phyloP scores from a whole-genome alignment of 345 rosid species.

The Aquilaria yunnanensis region DNA sequence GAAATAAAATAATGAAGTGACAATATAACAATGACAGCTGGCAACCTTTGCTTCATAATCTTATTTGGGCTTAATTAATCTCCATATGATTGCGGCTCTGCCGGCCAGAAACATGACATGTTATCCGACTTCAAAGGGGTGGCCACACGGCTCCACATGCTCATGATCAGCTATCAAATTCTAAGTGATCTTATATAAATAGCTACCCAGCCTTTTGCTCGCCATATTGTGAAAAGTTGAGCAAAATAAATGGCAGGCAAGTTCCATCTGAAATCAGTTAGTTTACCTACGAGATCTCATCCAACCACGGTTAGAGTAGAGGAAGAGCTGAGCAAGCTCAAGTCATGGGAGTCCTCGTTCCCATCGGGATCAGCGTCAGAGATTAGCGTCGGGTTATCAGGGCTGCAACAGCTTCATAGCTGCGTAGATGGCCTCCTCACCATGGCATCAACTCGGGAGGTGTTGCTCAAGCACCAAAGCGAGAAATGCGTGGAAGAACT shows the following conservation, averaged over 20 bases:
- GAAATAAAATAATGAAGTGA: no score
- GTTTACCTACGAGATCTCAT: slow-evolving; percentile 73
- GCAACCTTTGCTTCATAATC: neutral
- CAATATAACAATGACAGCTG: no score
- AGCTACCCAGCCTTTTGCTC: slow-evolving; percentile 4
- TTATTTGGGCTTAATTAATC: slow-evolving; percentile 2
- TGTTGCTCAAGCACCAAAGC: slow-evolving; percentile 24
- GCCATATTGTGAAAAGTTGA: neutral
- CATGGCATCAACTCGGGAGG: slow-evolving; percentile 46
- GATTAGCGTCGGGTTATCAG: slow-evolving; percentile 27
- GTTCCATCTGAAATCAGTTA: slow-evolving; percentile 49
- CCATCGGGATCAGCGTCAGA: slow-evolving; percentile 24
- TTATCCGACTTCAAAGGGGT: slow-evolving; percentile 15
- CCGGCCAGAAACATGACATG: slow-evolving; percentile 23
- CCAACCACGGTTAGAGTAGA: slow-evolving; percentile 39
- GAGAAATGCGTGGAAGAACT: slow-evolving; percentile 37
- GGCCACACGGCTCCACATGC: slow-evolving; percentile 24
- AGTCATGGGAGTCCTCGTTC: slow-evolving; percentile 21
- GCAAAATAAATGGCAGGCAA: slow-evolving; percentile 27
- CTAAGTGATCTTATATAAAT: slow-evolving; percentile 11
- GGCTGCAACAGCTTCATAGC: slow-evolving; percentile 39
- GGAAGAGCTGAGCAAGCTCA: slow-evolving; percentile 49
- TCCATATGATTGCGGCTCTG: slow-evolving; percentile 21
- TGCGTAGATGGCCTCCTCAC: slow-evolving; percentile 48
- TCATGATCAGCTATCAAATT: slow-evolving; percentile 1